Percentiles rank a stretch among this genome's conserved stretches.
Evolutionary conservation across 352 stramenopile genomes (phyloP).

Genomic region (Globisporangium acanthophoron): DNA sequence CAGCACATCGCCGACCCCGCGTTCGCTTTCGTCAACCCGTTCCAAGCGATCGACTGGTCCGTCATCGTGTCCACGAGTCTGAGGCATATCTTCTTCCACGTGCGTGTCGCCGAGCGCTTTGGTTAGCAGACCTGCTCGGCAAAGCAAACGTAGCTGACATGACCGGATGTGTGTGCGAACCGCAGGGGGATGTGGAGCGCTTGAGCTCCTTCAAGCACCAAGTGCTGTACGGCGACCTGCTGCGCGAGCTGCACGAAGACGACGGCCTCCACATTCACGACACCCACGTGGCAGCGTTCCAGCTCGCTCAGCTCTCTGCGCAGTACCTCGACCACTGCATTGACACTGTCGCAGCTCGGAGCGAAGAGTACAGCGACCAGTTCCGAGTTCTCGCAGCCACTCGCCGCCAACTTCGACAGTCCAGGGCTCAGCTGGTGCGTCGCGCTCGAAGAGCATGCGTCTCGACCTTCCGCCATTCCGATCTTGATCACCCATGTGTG

Average conservation of each 20-base stretch:
- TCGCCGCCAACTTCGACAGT: conserved; percentile 13
- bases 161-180: not conserved
- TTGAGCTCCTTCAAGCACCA: conserved; percentile 44
- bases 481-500: not conserved
- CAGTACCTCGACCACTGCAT: conserved; percentile 73
- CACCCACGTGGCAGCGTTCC: conserved; percentile 41
- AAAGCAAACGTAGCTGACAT: not conserved
- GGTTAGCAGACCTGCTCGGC: not conserved
- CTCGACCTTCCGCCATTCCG: not conserved
- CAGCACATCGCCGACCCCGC: conserved; percentile 33
- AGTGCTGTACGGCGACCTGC: conserved; percentile 51
- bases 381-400: conserved; percentile 17
- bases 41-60: conserved; percentile 50
- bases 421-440: conserved; percentile 23
- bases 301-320: conserved; percentile 46
- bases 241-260: conserved; percentile 40
- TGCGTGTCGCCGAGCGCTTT: conserved; percentile 7
- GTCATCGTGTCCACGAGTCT: conserved; percentile 46
- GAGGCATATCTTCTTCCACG: conserved; percentile 59
- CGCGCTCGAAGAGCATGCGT: too few relatives aligned
- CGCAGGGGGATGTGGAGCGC: conserved; percentile 44
- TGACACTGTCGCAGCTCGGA: conserved; percentile 24
- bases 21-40: conserved; percentile 52
- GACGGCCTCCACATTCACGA: conserved; percentile 49
- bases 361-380: conserved; percentile 36